phyloP scores from a whole-genome alignment of 2,329 filamentous ascomycete species.

The Xylariaceae sp. region DNA sequence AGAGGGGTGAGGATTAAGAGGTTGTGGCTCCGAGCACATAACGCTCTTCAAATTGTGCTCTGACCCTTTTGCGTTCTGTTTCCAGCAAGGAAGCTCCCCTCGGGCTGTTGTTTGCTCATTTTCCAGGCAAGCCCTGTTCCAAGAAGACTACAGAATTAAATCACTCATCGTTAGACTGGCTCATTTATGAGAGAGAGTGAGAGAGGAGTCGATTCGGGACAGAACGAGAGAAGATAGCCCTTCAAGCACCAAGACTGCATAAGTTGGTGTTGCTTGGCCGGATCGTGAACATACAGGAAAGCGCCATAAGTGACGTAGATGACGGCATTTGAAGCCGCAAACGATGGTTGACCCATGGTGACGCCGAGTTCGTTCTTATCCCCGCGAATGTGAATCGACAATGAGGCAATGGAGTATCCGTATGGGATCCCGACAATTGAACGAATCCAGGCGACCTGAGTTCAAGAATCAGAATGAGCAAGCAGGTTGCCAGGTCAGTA shows the following conservation, averaged over 20 bases:
- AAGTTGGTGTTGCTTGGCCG: slow-evolving; percentile 1
- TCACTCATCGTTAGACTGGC: slow-evolving; percentile 7
- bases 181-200: neutral
- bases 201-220: neutral
- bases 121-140: slow-evolving; percentile 56
- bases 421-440: neutral
- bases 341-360: slow-evolving; percentile 69
- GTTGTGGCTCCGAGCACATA: slow-evolving; percentile 11
- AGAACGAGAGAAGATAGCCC: neutral
- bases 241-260: neutral
- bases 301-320: slow-evolving; percentile 74
- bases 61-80: slow-evolving; percentile 83
- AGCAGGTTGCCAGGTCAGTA: no score
- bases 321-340: slow-evolving; percentile 72
- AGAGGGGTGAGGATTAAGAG: slow-evolving; percentile 11
- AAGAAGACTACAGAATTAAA: slow-evolving; percentile 45
- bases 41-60: slow-evolving; percentile 30
- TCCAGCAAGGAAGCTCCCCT: slow-evolving; percentile 66
- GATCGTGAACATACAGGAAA: slow-evolving; percentile 58
- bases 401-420: neutral
- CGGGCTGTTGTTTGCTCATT: slow-evolving; percentile 57
- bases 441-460: neutral
- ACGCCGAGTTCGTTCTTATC: neutral
- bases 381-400: neutral
- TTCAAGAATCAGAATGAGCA: neutral